Base-by-base conservation (phyloP, 768 basidiomycete species). In the Brasilioporus rufonigricans region DNA sequence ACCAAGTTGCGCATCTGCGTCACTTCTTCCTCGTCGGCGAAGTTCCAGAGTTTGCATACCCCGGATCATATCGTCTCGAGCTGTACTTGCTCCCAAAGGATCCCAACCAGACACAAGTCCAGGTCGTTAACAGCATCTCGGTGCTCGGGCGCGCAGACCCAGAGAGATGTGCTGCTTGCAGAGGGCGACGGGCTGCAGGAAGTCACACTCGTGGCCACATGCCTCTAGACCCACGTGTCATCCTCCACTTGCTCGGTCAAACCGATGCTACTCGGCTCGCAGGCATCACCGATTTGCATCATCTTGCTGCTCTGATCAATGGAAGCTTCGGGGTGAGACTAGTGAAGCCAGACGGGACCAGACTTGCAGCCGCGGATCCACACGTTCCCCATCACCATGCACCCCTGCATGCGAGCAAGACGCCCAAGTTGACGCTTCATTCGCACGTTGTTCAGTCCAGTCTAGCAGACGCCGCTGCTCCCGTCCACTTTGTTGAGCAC, bases 21-120 rank as follows among this genome's bases (percentile, higher is more conserved):
- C 46, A 55, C 9, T 63, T 52, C 35, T 16, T 1, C 18, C 5
- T 64, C 12, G 9, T 39, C 5, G 62, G 50, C 8, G 1, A 48
- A 0, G 6, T 63, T 1, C 62, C 55, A 21, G 55, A 64, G 48
- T 64, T 61, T 13, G 58, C 62, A 18, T 61, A 50, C 52, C 7
- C 44, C n/a, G n/a, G n/a, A n/a, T n/a, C n/a, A n/a, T n/a, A n/a
- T n/a, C n/a, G n/a, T n/a, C n/a, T n/a, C n/a, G n/a, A n/a, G n/a
- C n/a, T n/a, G n/a, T n/a, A n/a, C n/a, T n/a, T n/a, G n/a, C n/a
- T n/a, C n/a, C n/a, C n/a, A n/a, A n/a, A 3, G 62, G 62, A 41
- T 63, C 62, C 50, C 9, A 64, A 11, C 41, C 21, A 12, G 8
- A 18, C 8, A 0, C 19, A 0, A 10, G 5, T 16, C 36, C 41